Conservation (phyloP, 192 early-diverging fungal species). For the Coemansia sp. region DNA sequence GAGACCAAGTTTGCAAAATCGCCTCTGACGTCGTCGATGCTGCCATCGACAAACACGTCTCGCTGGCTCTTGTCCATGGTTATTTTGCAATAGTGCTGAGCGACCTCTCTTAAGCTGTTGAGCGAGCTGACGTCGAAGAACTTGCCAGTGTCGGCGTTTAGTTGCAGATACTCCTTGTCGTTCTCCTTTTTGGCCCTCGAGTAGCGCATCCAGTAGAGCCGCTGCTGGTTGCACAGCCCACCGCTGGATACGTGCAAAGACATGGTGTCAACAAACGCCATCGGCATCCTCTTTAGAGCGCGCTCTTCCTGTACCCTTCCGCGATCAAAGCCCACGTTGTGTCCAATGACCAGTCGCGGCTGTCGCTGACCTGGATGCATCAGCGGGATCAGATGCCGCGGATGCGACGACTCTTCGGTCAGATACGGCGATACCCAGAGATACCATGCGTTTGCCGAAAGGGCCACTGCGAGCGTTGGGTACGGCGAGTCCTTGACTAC, state of each 20-base stretch:
- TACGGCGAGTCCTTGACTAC: slow-evolving; percentile 64
- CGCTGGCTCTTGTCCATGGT: slow-evolving; percentile 63
- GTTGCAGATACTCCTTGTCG: slow-evolving; percentile 52
- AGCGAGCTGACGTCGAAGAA: slow-evolving; percentile 56
- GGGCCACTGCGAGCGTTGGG: slow-evolving; percentile 79
- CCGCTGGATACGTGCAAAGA: slow-evolving; percentile 84
- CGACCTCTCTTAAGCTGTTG: slow-evolving; percentile 76
- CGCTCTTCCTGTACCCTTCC: slow-evolving; percentile 88
- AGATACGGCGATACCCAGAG: slow-evolving; percentile 88
- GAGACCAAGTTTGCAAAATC: slow-evolving; percentile 65
- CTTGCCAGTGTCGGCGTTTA: slow-evolving; percentile 44
- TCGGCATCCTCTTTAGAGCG: slow-evolving; percentile 51
- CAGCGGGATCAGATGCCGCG: slow-evolving; percentile 65
- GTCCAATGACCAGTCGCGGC: slow-evolving; percentile 73
- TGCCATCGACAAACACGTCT: slow-evolving; percentile 60
- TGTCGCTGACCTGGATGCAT: slow-evolving; percentile 36
- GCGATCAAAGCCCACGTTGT: slow-evolving; percentile 91
- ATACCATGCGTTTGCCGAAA: slow-evolving; percentile 79
- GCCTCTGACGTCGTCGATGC: slow-evolving; percentile 58
- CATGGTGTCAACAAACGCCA: slow-evolving; percentile 88
- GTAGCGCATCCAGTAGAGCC: slow-evolving; percentile 72
- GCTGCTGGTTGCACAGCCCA: slow-evolving; percentile 88
- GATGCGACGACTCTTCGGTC: slow-evolving; percentile 40
- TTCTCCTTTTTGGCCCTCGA: slow-evolving; percentile 55
- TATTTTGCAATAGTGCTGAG: slow-evolving; percentile 71